These are phyloP conservation scores for Candida sojae DNA, from an alignment of 1,139 yeast genomes.

Conservation along the genomic window DNA sequence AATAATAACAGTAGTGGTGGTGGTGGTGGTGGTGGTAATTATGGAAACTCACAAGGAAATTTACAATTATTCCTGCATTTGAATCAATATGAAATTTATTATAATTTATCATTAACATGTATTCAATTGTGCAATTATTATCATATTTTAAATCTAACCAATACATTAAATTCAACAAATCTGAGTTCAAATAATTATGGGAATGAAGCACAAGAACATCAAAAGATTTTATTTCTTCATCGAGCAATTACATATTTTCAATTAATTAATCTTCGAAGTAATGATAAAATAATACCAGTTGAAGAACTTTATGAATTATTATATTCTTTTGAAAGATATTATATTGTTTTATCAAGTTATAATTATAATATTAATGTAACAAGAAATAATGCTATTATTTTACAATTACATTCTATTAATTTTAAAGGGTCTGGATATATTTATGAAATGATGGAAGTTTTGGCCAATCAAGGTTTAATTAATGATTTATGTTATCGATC, in stretches of 20 bases:
- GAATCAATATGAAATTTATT: constrained; percentile 32
- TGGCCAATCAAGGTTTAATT: constrained; percentile 13
- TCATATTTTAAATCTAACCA: constrained; percentile 28
- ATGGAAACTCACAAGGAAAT: neutral
- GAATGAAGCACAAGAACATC: constrained; percentile 29
- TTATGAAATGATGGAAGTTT: constrained; percentile 18
- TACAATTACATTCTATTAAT: constrained; percentile 12
- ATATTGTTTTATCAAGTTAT: constrained; percentile 32
- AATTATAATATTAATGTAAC: constrained; percentile 21
- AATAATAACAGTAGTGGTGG: neutral
- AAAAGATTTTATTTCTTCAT: constrained; percentile 33
- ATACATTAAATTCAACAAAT: constrained; percentile 14
- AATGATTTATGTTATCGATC: constrained; percentile 21
- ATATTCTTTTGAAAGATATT: constrained; percentile 35
- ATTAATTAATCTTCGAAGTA: constrained; percentile 28
- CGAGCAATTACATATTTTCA: constrained; percentile 41
- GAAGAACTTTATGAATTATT: constrained; percentile 39
- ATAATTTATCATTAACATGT: constrained; percentile 34
- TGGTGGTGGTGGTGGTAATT: neutral
- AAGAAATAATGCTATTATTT: constrained; percentile 21
- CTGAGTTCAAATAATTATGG: constrained; percentile 14
- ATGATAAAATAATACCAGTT: constrained; percentile 26
- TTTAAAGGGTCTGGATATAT: constrained; percentile 4
- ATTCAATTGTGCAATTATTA: constrained; percentile 39
- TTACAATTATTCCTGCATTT: constrained; percentile 13